Evolutionary conservation across 768 basidiomycete genomes (phyloP).

Genomic region (Pulveroboletus ravenelii): DNA sequence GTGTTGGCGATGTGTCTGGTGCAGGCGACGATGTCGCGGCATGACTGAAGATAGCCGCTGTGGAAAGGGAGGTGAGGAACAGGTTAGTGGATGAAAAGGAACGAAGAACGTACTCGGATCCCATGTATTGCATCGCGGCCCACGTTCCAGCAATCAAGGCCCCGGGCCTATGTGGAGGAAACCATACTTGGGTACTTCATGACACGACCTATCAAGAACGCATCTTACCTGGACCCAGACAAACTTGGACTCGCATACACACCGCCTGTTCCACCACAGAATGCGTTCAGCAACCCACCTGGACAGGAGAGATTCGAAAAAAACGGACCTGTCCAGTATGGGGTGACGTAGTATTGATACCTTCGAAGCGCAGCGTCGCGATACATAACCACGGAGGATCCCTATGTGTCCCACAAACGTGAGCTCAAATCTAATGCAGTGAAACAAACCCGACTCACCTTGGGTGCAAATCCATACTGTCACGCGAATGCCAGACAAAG

Average conservation of each 20-base stretch:
- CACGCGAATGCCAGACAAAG: background rate
- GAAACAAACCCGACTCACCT: conserved; percentile 42
- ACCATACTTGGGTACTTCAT: background rate
- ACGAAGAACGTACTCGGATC: conserved; percentile 57
- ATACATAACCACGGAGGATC: conserved; percentile 95
- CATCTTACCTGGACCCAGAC: conserved; percentile 77
- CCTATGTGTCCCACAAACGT: conserved; percentile 40
- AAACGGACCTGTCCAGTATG: conserved; percentile 67
- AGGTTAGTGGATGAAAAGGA: background rate
- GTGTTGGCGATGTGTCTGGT: conserved; percentile 64
- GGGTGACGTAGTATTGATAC: conserved; percentile 83
- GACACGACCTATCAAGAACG: background rate
- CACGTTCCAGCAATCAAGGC: conserved; percentile 92
- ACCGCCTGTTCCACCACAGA: conserved; percentile 47
- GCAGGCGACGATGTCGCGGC: conserved; percentile 72
- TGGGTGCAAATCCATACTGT: conserved; percentile 92
- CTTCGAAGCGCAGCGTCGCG: conserved; percentile 66
- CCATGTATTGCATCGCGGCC: conserved; percentile 95
- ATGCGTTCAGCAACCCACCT: background rate
- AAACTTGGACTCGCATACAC: conserved; percentile 88
- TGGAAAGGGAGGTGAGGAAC: background rate
- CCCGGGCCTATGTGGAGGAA: conserved; percentile 59
- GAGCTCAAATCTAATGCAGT: background rate
- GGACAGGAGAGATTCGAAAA: background rate
- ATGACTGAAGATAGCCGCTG: conserved; percentile 87